These are phyloP conservation scores for Aureobasidium sp. DNA, from an alignment of 2,329 filamentous ascomycete genomes.

Conservation along the genomic window DNA sequence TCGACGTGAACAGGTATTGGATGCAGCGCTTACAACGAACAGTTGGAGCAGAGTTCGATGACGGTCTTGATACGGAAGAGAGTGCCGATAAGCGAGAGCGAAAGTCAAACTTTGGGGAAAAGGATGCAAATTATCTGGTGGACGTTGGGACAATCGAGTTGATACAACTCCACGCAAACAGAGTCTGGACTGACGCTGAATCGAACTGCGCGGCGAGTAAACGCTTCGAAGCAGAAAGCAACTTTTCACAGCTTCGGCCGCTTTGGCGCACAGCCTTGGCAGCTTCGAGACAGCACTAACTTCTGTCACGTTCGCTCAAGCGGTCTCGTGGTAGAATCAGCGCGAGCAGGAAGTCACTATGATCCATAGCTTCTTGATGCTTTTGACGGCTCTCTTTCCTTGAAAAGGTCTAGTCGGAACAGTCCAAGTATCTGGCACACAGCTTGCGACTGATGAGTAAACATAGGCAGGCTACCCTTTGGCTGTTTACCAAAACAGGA, in stretches of 20 bases:
- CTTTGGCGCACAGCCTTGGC: conserved; percentile 5
- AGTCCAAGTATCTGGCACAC: neutral
- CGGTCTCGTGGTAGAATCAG: neutral
- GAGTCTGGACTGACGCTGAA: neutral
- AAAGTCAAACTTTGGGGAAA: neutral
- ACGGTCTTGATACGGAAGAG: neutral
- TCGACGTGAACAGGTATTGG: neutral
- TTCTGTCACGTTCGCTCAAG: neutral
- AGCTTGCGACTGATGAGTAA: neutral
- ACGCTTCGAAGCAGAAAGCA: neutral
- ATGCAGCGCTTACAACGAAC: neutral
- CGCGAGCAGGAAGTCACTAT: neutral
- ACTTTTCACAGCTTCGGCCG: neutral
- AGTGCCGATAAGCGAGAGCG: neutral
- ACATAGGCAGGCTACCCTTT: neutral
- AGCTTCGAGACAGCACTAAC: neutral
- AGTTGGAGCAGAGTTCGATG: neutral
- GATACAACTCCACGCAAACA: neutral
- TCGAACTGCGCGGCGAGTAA: neutral
- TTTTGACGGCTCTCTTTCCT: neutral
- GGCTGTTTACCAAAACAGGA: too few relatives aligned
- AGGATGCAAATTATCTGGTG: neutral
- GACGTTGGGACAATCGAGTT: neutral
- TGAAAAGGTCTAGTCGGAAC: neutral
- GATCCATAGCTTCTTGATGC: neutral